Conservation (phyloP, 305 asterid genomes). For the Caryopteris hybrid region DNA sequence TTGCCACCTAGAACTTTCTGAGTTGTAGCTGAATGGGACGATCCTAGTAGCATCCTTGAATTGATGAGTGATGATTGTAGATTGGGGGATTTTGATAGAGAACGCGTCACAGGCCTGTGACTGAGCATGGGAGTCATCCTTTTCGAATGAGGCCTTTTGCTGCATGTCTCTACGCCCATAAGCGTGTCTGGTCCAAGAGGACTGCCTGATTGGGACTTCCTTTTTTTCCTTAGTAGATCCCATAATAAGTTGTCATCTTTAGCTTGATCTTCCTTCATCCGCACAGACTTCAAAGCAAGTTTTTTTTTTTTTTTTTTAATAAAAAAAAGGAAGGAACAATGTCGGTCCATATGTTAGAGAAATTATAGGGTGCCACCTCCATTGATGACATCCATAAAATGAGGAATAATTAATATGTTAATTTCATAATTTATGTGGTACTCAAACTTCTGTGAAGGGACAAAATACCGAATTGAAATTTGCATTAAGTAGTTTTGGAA, state of each 20-base stretch:
- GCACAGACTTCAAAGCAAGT: slow-evolving; percentile 19
- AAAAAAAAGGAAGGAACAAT: not conserved
- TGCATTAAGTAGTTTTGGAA: not conserved
- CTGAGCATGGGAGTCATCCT: slow-evolving; percentile 21
- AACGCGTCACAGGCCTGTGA: slow-evolving; percentile 20
- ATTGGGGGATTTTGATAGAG: slow-evolving; percentile 22
- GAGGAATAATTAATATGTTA: not conserved
- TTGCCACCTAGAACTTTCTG: slow-evolving; percentile 25
- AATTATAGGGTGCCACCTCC: not conserved
- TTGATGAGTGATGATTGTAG: slow-evolving; percentile 27
- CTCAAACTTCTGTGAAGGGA: not conserved
- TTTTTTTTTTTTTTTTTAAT: too few species aligned
- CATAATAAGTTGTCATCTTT: slow-evolving; percentile 50
- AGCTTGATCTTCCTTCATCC: slow-evolving; percentile 33
- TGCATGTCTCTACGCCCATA: slow-evolving; percentile 26
- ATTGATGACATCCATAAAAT: not conserved
- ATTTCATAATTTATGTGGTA: not conserved
- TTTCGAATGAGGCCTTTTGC: slow-evolving; percentile 26
- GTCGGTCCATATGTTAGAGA: not conserved
- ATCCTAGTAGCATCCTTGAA: slow-evolving; percentile 36
- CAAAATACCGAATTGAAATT: not conserved
- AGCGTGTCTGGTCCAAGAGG: slow-evolving; percentile 38
- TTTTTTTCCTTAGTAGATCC: slow-evolving; percentile 55
- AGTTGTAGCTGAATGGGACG: slow-evolving; percentile 48
- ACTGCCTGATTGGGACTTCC: slow-evolving; percentile 41